These are phyloP conservation scores for Suhomyces bolitotheri DNA, from an alignment of 1,139 yeast genomes.

Conservation along the genomic window DNA sequence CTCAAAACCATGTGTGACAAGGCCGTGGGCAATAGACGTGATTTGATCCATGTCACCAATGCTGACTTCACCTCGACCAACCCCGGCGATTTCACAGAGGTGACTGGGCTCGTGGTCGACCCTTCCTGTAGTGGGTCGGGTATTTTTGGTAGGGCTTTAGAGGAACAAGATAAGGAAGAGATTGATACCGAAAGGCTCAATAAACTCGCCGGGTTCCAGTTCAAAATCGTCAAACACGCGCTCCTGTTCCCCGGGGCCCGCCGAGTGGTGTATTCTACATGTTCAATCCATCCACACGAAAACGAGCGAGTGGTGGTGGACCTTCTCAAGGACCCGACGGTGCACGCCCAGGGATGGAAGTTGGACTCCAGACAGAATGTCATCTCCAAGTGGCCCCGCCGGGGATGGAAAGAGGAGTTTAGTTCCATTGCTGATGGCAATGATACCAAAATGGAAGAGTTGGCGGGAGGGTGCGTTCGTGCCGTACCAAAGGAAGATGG, in stretches of 20 bases:
- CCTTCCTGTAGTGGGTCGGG: slow-evolving; percentile 99
- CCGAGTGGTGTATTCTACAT: slow-evolving; percentile 89
- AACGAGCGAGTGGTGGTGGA: slow-evolving; percentile 89
- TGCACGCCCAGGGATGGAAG: slow-evolving; percentile 70
- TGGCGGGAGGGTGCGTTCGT: slow-evolving; percentile 87
- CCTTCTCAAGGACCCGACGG: slow-evolving; percentile 61
- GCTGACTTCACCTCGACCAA: slow-evolving; percentile 78
- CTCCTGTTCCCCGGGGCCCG: slow-evolving; percentile 73
- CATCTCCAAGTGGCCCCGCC: slow-evolving; percentile 78
- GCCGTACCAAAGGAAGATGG: slow-evolving; percentile 87
- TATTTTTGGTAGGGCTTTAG: slow-evolving; percentile 79
- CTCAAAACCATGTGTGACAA: slow-evolving; percentile 73
- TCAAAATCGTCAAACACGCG: slow-evolving; percentile 84
- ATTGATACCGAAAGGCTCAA: slow-evolving; percentile 60
- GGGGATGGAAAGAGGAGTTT: slow-evolving; percentile 77
- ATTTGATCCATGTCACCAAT: slow-evolving; percentile 66
- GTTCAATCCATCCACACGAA: slow-evolving; percentile 91
- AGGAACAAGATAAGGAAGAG: slow-evolving; percentile 47
- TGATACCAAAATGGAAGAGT: slow-evolving; percentile 41
- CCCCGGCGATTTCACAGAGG: slow-evolving; percentile 61
- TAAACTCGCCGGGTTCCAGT: slow-evolving; percentile 83
- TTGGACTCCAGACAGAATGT: slow-evolving; percentile 64
- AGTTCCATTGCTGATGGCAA: slow-evolving; percentile 45
- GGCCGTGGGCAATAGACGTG: slow-evolving; percentile 62
- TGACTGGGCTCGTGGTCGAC: slow-evolving; percentile 85